Evolutionary conservation across 495 filamentous ascomycete genomes (phyloP), one percentile per base, ranked within the genome.

Genomic region (Xylaria telfairii): DNA sequence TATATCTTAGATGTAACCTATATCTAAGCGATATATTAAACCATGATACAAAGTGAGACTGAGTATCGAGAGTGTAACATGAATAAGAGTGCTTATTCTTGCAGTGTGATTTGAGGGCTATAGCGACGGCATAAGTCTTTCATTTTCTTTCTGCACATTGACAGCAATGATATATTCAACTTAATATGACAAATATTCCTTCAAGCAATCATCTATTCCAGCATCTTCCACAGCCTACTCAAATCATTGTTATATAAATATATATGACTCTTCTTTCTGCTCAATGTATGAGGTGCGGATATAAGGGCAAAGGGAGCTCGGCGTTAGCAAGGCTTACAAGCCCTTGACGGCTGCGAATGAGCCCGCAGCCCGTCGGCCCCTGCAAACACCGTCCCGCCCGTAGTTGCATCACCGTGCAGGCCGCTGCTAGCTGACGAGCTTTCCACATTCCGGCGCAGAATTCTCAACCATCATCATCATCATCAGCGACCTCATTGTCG

Each of bases 401-500:
- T 32, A 34, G 68, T 76, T 76, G 70, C 74, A 76, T 76, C 74
- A 76, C 72, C 65, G 41, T 72, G 70, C 74, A 74, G 73, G 66
- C 67, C 30, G 41, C 26, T 47, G 54, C 41, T 64, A 74, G 68
- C 72, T 74, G 46, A 28, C 19, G n/a, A 69, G 67, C 67, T 62
- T 62, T 62, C 67, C 57, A 63, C 63, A 63, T 63, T 42, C 42
- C 63, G 59, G 57, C 46, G 34, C 37, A 67, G 42, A 71, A 68
- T 72, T 76, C 72, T 74, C 56, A 21, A 32, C 30, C 44, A 32
- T 7, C 63, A 32, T 37, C 34, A 12, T 41, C 39, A 37, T 41
- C 57, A 28, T 68, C 69, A 21, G 37, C 71, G 49, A 70, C 69
- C 67, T 77, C 70, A 77, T 71, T 19, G 65, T 73, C 76, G 65